phyloP scores from a whole-genome alignment of 192 early-diverging fungal genomes.

The Rhizoclosmatium sp. region DNA sequence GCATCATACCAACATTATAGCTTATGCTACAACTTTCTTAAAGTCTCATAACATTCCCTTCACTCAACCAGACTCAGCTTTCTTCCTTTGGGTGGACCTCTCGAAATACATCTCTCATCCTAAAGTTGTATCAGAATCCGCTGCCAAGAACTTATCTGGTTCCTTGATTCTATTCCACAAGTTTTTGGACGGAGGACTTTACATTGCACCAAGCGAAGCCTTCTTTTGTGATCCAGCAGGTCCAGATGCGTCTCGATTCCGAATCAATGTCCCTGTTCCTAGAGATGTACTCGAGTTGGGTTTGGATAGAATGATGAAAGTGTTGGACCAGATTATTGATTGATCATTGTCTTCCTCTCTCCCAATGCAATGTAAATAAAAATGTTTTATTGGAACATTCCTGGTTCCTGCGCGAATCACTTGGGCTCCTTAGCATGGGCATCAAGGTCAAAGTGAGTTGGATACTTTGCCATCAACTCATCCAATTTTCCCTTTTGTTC shows the following conservation, averaged over 20 bases:
- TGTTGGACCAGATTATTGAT: neutral
- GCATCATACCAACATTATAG: slow-evolving; percentile 43
- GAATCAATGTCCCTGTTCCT: slow-evolving; percentile 9
- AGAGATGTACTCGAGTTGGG: neutral
- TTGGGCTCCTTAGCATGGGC: neutral
- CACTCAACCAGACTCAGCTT: slow-evolving; percentile 70
- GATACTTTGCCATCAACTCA: slow-evolving; percentile 72
- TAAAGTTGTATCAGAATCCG: slow-evolving; percentile 24
- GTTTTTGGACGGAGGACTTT: slow-evolving; percentile 60
- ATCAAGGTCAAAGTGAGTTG: slow-evolving; percentile 26
- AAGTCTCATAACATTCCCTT: slow-evolving; percentile 55
- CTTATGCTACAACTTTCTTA: slow-evolving; percentile 1
- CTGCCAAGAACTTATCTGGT: neutral
- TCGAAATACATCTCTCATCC: slow-evolving; percentile 39
- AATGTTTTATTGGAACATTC: too few relatives aligned
- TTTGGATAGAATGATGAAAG: neutral
- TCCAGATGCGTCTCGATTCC: neutral
- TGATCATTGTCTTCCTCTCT: neutral
- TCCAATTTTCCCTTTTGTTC: slow-evolving; percentile 84
- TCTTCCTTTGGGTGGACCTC: slow-evolving; percentile 77
- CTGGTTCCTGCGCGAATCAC: too few relatives aligned
- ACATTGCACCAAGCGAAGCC: slow-evolving; percentile 71
- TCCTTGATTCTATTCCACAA: slow-evolving; percentile 57
- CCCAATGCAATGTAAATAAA: too few relatives aligned
- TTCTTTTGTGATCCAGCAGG: slow-evolving; percentile 57